Base-by-base conservation (phyloP, 2,329 filamentous ascomycete genomes). In the Penicillium sp. region DNA sequence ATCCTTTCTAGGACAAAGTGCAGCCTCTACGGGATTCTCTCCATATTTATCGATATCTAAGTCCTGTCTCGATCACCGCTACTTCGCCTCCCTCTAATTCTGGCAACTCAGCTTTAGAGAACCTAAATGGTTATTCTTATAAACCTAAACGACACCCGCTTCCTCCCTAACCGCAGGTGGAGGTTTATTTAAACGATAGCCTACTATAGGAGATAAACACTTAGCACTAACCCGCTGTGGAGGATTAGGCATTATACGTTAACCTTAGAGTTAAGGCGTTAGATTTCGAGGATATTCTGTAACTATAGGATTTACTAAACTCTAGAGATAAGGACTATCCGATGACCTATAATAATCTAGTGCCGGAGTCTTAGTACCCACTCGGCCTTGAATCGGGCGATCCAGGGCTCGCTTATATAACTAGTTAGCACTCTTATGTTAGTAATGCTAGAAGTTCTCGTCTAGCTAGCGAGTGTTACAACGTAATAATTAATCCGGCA, bases 41-140 rank as follows among this genome's bases (percentile, higher is more conserved):
- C 28, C 38, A 57, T 55, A 38, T 59, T 45, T 55, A 5, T 65
- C 56, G 53, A 6, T 66, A 66, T 15, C 62, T 28, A 65, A 65
- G 60, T 50, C 62, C 58, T 53, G 50, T 66, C 53, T 66, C 62
- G 4, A 51, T 65, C 40, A 37, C 49, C 49, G 37, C 40, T 10
- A 66, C 56, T 4, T 30, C 55, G 8, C 50, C 55, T 44, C 40
- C 53, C n/a, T 63, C 49, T 10, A 58, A 65, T 56, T 17, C 54
- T 50, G 59, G 28, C 9, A 35, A 60, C 26, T n/a, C 51, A 10
- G 28, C 12, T 17, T 44, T 12, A 38, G 40, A 56, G 50, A 40
- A 15, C 33, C 50, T 19, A 28, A 53, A 59, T 2, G 15, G 19
- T 51, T 13, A 56, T 57, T 26, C 50, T 40, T 9, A 38, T 28